Conservation (phyloP, 768 basidiomycete genomes). For the Tulasnella sp. region DNA sequence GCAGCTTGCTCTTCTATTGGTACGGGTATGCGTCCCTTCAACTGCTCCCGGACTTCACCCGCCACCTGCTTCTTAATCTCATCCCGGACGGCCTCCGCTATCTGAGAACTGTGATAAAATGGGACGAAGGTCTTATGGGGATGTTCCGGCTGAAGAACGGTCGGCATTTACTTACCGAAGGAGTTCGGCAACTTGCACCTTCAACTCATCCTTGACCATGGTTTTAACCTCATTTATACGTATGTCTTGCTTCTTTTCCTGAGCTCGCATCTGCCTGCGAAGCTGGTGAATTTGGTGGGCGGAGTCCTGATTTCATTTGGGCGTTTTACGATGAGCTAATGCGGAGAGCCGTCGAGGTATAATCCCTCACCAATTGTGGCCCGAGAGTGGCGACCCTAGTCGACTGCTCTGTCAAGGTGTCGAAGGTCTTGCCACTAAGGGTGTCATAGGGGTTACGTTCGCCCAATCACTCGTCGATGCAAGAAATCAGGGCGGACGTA, state of each 20-base stretch:
- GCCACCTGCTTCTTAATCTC: slow-evolving; percentile 43
- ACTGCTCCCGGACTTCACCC: slow-evolving; percentile 46
- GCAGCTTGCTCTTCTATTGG: slow-evolving; percentile 44
- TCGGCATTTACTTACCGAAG: slow-evolving; percentile 40
- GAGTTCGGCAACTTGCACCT: slow-evolving; percentile 50
- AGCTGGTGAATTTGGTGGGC: slow-evolving; percentile 50
- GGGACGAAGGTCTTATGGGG: background rate
- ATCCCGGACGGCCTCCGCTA: slow-evolving; percentile 30
- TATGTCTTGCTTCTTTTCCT: slow-evolving; percentile 35
- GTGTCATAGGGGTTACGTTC: background rate
- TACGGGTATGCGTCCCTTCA: slow-evolving; percentile 17
- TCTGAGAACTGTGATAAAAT: slow-evolving; percentile 10
- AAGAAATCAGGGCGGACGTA: background rate
- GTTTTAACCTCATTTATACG: slow-evolving; percentile 46
- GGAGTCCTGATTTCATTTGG: slow-evolving; percentile 21
- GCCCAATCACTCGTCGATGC: background rate
- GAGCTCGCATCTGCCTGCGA: slow-evolving; percentile 45
- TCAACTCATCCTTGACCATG: slow-evolving; percentile 49
- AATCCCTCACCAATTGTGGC: slow-evolving; percentile 53
- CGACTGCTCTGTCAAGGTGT: slow-evolving; percentile 53
- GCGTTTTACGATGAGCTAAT: background rate
- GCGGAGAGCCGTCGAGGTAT: slow-evolving; percentile 41
- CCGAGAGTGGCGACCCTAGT: slow-evolving; percentile 51
- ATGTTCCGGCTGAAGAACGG: background rate
- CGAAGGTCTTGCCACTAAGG: slow-evolving; percentile 48